These are phyloP conservation scores for Noccaea bulbosa DNA, from an alignment of 345 rosid genomes.

Conservation along the genomic window DNA sequence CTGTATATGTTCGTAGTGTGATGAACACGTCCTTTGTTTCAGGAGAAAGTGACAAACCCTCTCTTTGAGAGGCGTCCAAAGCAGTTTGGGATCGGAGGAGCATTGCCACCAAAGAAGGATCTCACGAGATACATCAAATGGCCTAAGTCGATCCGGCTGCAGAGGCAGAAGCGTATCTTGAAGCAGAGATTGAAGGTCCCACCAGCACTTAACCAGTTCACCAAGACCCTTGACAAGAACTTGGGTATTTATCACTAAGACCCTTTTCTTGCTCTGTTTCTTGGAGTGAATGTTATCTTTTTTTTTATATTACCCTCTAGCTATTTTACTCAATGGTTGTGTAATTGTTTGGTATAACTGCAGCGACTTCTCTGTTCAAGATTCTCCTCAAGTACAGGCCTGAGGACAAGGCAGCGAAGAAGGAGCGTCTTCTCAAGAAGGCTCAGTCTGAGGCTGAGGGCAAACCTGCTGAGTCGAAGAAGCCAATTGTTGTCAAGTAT, in stretches of 20 bases:
- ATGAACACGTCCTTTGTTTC: background rate
- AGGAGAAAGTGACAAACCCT: slow-evolving; percentile 72
- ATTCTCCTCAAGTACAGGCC: slow-evolving; percentile 64
- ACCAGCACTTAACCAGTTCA: slow-evolving; percentile 79
- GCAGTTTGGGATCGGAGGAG: slow-evolving; percentile 85
- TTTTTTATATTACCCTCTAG: background rate
- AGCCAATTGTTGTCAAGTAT: slow-evolving; percentile 62
- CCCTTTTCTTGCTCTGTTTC: background rate
- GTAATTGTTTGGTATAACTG: background rate
- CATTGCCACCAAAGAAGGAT: slow-evolving; percentile 81
- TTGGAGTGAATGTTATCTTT: slow-evolving; percentile 11
- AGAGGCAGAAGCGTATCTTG: slow-evolving; percentile 76
- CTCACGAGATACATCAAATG: slow-evolving; percentile 67
- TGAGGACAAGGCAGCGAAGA: slow-evolving; percentile 65
- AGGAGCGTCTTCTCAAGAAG: slow-evolving; percentile 60
- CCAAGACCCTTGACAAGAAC: slow-evolving; percentile 85
- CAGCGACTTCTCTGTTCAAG: slow-evolving; percentile 59
- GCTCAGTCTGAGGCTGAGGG: slow-evolving; percentile 70
- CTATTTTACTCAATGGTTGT: background rate
- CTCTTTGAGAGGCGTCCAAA: slow-evolving; percentile 76
- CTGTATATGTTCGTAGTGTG: background rate
- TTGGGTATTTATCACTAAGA: slow-evolving; percentile 46
- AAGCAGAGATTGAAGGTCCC: slow-evolving; percentile 83
- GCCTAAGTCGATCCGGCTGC: slow-evolving; percentile 66
- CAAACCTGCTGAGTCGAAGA: slow-evolving; percentile 56